Evolutionary conservation across 2,329 filamentous ascomycete species (phyloP).

Genomic region (Apiospora saccharicola): DNA sequence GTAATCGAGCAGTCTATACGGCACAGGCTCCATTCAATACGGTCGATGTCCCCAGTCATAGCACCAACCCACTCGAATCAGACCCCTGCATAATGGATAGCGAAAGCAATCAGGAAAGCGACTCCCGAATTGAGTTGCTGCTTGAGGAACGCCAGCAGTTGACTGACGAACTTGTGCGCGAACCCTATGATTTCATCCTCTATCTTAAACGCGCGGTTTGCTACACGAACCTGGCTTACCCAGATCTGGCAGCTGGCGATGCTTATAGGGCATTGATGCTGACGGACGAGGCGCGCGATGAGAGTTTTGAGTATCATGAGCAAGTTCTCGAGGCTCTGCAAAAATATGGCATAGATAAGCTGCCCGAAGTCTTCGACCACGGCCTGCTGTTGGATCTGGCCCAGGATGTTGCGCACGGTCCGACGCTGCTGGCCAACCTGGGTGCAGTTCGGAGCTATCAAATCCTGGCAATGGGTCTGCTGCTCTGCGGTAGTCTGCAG

Average conservation of each 20-base stretch:
- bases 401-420: slow-evolving; percentile 30
- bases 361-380: slow-evolving; percentile 56
- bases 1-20: background rate
- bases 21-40: slow-evolving; percentile 14
- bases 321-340: slow-evolving; percentile 63
- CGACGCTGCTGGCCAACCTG: slow-evolving; percentile 42
- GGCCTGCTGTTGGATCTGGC: slow-evolving; percentile 47
- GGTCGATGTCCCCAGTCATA: slow-evolving; percentile 18
- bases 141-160: slow-evolving; percentile 63
- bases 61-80: slow-evolving; percentile 16
- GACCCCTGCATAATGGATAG: slow-evolving; percentile 22
- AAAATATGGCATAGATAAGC: slow-evolving; percentile 44
- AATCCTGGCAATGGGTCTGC: slow-evolving; percentile 63
- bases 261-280: slow-evolving; percentile 90
- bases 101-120: slow-evolving; percentile 44
- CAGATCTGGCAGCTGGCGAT: slow-evolving; percentile 88
- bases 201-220: slow-evolving; percentile 74
- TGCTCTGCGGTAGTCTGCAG: slow-evolving; percentile 72
- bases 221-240: slow-evolving; percentile 80
- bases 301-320: slow-evolving; percentile 84
- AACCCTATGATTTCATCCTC: slow-evolving; percentile 68
- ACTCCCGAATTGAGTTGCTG: slow-evolving; percentile 52
- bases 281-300: slow-evolving; percentile 79
- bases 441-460: slow-evolving; percentile 65
- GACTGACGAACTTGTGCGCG: slow-evolving; percentile 60